These are phyloP conservation scores for Elsinoe arachidis DNA, from an alignment of 2,329 filamentous ascomycete species.

Conservation along the genomic window DNA sequence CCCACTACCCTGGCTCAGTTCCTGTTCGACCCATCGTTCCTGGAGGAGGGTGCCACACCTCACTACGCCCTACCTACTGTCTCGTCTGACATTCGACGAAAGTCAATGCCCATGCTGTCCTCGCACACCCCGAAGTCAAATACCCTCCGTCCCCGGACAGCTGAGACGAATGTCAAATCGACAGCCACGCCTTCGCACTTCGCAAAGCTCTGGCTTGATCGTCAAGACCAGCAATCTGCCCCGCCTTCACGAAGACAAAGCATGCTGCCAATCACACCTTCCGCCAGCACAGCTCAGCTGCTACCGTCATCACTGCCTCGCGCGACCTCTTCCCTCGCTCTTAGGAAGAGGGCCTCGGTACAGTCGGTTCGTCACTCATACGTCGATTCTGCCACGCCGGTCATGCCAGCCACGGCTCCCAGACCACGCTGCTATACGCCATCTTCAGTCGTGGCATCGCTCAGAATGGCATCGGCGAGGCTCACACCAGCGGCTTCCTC, in stretches of 20 bases:
- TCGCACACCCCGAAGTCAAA: conserved; percentile 17
- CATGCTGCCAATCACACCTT: conserved; percentile 3
- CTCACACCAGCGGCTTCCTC: conserved; percentile 8
- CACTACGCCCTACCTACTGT: conserved; percentile 27
- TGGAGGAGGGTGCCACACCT: conserved; percentile 17
- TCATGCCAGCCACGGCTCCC: background rate
- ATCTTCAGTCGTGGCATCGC: conserved; percentile 2
- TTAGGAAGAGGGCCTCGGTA: background rate
- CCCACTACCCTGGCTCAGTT: background rate
- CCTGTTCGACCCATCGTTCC: background rate
- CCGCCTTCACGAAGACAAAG: conserved; percentile 3
- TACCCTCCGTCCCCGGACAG: conserved; percentile 22
- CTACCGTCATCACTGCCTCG: conserved; percentile 1
- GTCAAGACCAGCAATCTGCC: background rate
- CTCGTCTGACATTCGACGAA: conserved; percentile 25
- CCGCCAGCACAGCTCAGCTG: background rate
- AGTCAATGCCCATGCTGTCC: conserved; percentile 23
- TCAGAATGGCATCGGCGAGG: conserved; percentile 9
- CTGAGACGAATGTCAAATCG: conserved; percentile 24
- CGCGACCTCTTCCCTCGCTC: background rate
- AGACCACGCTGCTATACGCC: conserved; percentile 10
- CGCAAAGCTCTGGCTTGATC: conserved; percentile 17
- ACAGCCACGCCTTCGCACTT: conserved; percentile 18
- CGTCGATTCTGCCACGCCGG: background rate
- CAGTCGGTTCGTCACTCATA: conserved; percentile 4